Evolutionary conservation across 2,329 filamentous ascomycete species (phyloP).

Genomic region (Claviceps sorghi): DNA sequence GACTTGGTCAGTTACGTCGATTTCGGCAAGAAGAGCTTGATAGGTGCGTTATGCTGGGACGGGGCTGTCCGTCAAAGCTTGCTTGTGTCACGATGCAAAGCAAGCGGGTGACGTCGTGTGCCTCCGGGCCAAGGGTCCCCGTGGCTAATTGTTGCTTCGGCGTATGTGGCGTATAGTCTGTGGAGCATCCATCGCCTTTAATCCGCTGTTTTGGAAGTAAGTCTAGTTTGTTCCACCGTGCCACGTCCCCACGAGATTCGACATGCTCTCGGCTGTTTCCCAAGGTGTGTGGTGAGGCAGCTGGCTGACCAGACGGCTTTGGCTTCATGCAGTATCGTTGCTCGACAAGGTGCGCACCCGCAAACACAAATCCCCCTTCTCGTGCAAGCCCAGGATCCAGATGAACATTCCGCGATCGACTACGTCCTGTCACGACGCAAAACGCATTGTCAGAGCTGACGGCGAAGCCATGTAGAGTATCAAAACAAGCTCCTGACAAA

Average conservation of each 20-base stretch:
- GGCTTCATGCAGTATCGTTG: conserved; percentile 49
- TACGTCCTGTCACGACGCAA: background rate
- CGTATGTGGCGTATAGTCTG: conserved; percentile 43
- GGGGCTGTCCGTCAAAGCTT: background rate
- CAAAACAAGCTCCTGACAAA: conserved; percentile 78
- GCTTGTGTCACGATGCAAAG: background rate
- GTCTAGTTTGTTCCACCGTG: conserved; percentile 25
- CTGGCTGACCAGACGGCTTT: conserved; percentile 1
- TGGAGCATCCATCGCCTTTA: conserved; percentile 73
- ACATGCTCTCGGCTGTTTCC: too few relatives aligned
- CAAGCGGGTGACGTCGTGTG: background rate
- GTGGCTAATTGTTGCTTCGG: conserved; percentile 3
- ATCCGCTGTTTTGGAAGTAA: conserved; percentile 99
- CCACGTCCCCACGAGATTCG: background rate
- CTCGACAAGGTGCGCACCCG: conserved; percentile 51
- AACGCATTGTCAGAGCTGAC: conserved; percentile 8
- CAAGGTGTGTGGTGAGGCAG: background rate
- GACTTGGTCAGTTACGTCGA: conserved; percentile 51
- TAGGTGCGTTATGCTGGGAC: conserved; percentile 36
- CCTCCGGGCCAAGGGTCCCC: background rate
- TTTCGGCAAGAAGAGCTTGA: conserved; percentile 50
- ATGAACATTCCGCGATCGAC: too few relatives aligned
- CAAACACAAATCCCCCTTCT: background rate
- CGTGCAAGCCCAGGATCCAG: background rate
- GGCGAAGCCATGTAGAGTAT: conserved; percentile 51